Conservation (phyloP, 169 alveolate genomes). For the Perkinsus olseni region DNA sequence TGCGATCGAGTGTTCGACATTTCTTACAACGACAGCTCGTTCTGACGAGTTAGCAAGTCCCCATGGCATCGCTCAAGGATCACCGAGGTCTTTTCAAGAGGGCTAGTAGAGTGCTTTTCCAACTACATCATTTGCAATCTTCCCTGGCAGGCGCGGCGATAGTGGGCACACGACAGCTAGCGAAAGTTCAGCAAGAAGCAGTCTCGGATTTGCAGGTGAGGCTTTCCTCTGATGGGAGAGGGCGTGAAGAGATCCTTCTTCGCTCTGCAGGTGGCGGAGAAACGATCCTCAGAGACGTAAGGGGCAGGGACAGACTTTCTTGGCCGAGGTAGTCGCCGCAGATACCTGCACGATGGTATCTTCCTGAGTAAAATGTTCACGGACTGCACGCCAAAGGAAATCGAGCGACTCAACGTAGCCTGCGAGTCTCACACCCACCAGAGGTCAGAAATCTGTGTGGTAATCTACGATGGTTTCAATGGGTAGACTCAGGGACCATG, state of each 20-base stretch:
- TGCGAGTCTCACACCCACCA: neutral
- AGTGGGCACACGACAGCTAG: neutral
- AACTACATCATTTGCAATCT: neutral
- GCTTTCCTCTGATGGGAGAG: neutral
- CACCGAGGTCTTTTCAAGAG: neutral
- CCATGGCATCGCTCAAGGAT: neutral
- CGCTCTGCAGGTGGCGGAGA: neutral
- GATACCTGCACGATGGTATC: neutral
- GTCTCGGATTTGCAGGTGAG: neutral
- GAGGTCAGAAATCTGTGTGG: neutral
- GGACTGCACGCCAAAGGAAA: neutral
- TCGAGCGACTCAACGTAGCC: neutral
- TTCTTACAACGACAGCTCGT: no score
- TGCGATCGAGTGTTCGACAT: no score
- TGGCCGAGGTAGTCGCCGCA: neutral
- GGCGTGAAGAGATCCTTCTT: no score
- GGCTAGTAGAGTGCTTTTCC: neutral
- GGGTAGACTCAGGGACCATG: neutral
- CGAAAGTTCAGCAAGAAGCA: neutral
- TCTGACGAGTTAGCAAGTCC: neutral
- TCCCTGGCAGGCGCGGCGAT: neutral
- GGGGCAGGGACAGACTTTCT: neutral
- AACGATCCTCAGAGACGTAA: neutral
- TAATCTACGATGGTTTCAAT: neutral
- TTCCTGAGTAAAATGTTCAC: neutral